phyloP scores from a whole-genome alignment of 495 filamentous ascomycete species.

The Tricharina praecox region DNA sequence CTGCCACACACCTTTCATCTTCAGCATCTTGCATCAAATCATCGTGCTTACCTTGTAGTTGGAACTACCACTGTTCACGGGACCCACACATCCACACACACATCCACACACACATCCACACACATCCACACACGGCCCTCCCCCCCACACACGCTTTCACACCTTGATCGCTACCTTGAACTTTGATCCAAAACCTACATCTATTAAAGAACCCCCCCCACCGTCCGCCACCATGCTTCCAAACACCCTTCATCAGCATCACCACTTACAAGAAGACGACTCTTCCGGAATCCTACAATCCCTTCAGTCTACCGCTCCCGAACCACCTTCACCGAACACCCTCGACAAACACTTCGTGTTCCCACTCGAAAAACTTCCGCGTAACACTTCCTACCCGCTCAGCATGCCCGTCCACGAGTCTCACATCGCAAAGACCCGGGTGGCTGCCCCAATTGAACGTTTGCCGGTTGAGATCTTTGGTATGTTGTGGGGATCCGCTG shows the following conservation, averaged over 20 bases:
- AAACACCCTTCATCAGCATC: background rate
- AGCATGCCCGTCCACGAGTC: background rate
- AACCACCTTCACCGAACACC: constrained; percentile 4
- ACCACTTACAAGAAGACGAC: constrained; percentile 1
- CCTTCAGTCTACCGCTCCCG: background rate
- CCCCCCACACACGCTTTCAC: background rate
- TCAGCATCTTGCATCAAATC: too few species aligned
- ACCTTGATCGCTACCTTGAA: background rate
- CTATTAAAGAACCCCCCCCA: background rate
- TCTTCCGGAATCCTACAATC: background rate
- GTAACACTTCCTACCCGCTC: background rate
- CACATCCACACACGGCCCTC: background rate
- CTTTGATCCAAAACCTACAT: background rate
- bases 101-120: background rate
- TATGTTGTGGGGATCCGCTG: constrained; percentile 11
- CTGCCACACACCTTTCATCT: too few species aligned
- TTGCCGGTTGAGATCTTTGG: constrained; percentile 27
- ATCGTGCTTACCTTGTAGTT: too few species aligned
- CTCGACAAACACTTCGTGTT: constrained; percentile 3
- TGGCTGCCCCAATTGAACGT: constrained; percentile 23
- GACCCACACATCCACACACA: too few species aligned
- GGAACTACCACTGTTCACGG: too few species aligned
- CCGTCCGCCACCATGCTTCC: background rate
- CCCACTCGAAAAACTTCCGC: background rate
- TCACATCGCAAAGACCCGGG: background rate